Evolutionary conservation across 2,329 filamentous ascomycete genomes (phyloP), one percentile per base, ranked within the genome.

Genomic region (Fusarium sp.): DNA sequence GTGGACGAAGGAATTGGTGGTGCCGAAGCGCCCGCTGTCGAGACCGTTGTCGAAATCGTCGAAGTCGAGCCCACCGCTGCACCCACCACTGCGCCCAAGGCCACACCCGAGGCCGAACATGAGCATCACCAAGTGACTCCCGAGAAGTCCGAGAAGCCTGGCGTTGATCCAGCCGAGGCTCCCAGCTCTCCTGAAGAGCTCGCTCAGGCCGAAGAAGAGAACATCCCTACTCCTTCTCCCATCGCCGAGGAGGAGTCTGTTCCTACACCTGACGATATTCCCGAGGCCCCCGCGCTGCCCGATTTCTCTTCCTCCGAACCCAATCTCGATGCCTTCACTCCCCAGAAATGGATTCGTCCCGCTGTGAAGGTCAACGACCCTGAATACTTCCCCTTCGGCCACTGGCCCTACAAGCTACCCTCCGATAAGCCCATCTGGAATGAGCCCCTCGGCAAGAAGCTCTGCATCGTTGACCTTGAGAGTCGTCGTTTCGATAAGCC

Each of bases 381-480:
- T 0, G 63, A 41, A 18, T 81, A 79, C 71, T 67, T 65, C 16
- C 74, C 75, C 4, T 78, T 67, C 30, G 77, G 79, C 40, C 78
- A 77, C 34, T 77, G 78, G 41, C 72, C 78, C 26, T 77, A 70
- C 67, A 67, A 75, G 13, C 74, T 80, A 8, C 65, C 73, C 16
- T 72, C 69, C 15, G 53, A 74, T 8, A 65, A 65, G 53, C 55
- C 72, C 11, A 70, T 74, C 18, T 82, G 79, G 71, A 76, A 69
- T 6, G 49, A 77, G 55, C 65, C 72, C 2, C 68, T 83, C 34
- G 78, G 80, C 54, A 74, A 81, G 68, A 75, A 80, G 9, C 70
- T 83, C 12, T 83, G 81, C 77, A 82, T 83, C 59, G 78, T 83
- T 62, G 81, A 83, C 61, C 75, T 83, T 20, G 81, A 83, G 70